Conservation (phyloP, 306 rosid species). For the Rosa chinensis region DNA sequence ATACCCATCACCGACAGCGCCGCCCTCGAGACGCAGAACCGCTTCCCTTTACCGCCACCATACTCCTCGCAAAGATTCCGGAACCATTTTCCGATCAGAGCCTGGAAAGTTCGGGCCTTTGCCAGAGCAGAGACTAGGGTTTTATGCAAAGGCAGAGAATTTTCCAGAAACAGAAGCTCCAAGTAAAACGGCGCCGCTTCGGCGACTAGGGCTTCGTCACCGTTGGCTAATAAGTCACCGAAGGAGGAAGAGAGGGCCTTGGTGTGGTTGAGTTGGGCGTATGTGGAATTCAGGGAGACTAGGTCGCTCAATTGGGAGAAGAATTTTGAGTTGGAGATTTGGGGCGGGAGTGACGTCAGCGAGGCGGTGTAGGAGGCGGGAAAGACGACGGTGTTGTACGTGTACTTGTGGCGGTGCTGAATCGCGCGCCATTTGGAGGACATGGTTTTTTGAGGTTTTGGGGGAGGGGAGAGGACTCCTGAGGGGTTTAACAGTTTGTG, state of each 20-base stretch:
- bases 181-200: constrained; percentile 51
- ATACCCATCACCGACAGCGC: constrained; percentile 70
- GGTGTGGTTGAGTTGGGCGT: constrained; percentile 61
- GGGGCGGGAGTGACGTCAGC: constrained; percentile 28
- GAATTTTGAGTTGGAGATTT: constrained; percentile 38
- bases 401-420: constrained; percentile 95
- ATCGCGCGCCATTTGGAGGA: constrained; percentile 97
- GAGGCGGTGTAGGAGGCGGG: constrained; percentile 47
- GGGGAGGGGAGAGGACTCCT: not conserved
- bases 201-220: constrained; percentile 31
- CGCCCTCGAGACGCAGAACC: constrained; percentile 67
- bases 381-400: constrained; percentile 82
- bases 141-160: constrained; percentile 68
- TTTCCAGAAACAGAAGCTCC: constrained; percentile 67
- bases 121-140: constrained; percentile 63
- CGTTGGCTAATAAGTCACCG: constrained; percentile 34
- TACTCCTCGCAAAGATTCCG: constrained; percentile 43
- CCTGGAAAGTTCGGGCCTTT: constrained; percentile 41
- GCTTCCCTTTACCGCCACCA: constrained; percentile 42
- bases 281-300: constrained; percentile 57
- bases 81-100: constrained; percentile 41
- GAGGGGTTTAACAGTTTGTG: not conserved
- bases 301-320: constrained; percentile 39
- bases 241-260: constrained; percentile 57
- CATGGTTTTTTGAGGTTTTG: constrained; percentile 37